Evolutionary conservation across 2,329 filamentous ascomycete species (phyloP), one percentile per base, ranked within the genome.

Genomic region (Talaromyces albobiverticillius): DNA sequence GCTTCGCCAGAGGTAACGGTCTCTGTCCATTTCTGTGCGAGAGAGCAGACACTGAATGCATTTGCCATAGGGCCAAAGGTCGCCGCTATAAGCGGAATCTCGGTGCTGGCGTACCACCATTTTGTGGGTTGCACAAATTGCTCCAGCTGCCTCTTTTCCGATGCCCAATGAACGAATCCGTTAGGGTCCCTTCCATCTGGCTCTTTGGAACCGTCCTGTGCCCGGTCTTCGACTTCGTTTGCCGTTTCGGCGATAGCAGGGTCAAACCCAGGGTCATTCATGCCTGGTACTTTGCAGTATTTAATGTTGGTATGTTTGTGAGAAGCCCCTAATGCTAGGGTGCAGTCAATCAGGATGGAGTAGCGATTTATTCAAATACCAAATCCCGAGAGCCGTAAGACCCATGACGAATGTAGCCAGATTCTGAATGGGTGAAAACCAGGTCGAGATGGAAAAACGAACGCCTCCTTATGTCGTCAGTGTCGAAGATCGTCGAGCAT

Each of bases 101-200:
- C 80, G 8, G 82, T 84, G 18, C 78, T 82, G 2, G 81, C 81
- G 62, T 84, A 80, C 82, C 82, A 85, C 81, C 81, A 85, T 53
- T 76, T 59, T 8, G 65, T 64, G n/a, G 67, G 62, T 20, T 67
- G 60, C 7, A 68, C 52, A 32, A 53, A 47, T 10, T 57, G 51
- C 25, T 49, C 46, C 16, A 55, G 41, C 59, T 61, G 40, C 77
- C 73, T 36, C 3, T 56, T 26, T 16, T 29, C n/a, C 0, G 50
- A 49, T 14, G 38, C 32, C 54, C 54, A 56, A 32, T 52, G 54
- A 7, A 56, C 20, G 4, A 26, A 48, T 26, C 20, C 36, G 4
- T 32, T 29, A 43, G 73, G 69, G 23, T 71, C 65, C 51, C 73
- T 63, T 3, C 68, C 67, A 25, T 70, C 64, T 31, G 74, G 61